phyloP scores from a whole-genome alignment of 202 grass and related monocot genomes.

The Zizania palustris region DNA sequence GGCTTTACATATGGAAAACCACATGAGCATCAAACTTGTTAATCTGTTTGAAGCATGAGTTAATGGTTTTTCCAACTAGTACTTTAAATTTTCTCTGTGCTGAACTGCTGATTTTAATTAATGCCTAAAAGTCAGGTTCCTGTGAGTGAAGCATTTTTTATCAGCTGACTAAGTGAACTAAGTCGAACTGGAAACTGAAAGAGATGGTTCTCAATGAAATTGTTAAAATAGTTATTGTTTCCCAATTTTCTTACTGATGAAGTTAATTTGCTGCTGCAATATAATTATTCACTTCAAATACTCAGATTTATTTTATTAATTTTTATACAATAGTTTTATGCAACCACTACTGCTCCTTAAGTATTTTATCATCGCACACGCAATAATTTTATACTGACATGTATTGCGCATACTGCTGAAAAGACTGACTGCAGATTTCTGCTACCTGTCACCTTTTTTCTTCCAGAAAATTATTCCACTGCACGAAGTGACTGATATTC shows the following conservation, averaged over 20 bases:
- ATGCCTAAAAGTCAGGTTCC: neutral
- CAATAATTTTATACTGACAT: neutral
- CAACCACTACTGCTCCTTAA: slow-evolving; percentile 8
- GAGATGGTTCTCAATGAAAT: slow-evolving; percentile 22
- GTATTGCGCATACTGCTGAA: neutral
- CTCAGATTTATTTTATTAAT: slow-evolving; percentile 18
- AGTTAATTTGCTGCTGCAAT: slow-evolving; percentile 28
- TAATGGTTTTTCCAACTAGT: neutral
- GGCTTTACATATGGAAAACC: neutral
- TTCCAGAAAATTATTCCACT: slow-evolving; percentile 90
- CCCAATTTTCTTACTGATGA: neutral
- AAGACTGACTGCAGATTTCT: slow-evolving; percentile 8
- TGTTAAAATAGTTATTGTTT: neutral
- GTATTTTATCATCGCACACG: slow-evolving; percentile 12
- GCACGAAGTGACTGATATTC: slow-evolving; percentile 74
- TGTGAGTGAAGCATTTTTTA: neutral
- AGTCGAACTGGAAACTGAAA: slow-evolving; percentile 25
- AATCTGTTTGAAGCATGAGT: slow-evolving; percentile 19
- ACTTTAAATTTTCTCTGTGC: slow-evolving; percentile 21
- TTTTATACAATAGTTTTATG: neutral
- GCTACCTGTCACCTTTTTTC: slow-evolving; percentile 29
- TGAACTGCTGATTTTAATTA: slow-evolving; percentile 13
- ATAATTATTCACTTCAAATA: slow-evolving; percentile 1
- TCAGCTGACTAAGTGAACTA: slow-evolving; percentile 2
- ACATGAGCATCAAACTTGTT: slow-evolving; percentile 16